Conservation (phyloP, 1,284 basidiomycete genomes). For the Ustilago shanxiensis region DNA sequence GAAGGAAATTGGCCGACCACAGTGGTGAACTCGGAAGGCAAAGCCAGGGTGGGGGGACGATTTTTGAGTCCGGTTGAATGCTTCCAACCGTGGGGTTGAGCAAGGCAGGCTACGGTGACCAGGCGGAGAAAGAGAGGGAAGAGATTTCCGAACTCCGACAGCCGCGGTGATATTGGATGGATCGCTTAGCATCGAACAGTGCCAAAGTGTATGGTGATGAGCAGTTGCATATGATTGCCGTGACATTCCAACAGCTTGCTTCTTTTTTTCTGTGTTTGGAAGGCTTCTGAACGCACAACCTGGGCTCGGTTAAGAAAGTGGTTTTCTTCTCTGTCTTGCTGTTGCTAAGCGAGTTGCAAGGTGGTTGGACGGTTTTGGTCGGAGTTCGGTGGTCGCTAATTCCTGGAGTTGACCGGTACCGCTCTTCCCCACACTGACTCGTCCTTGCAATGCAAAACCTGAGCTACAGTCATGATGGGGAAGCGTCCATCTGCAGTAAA, state of each 20-base stretch:
- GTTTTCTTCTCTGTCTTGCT: neutral
- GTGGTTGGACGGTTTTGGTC: slow-evolving; percentile 12
- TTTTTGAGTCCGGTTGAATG: neutral
- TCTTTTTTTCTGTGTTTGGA: neutral
- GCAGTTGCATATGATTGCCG: slow-evolving; percentile 7
- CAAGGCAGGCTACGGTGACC: neutral
- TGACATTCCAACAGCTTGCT: neutral
- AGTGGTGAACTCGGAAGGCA: neutral
- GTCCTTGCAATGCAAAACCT: neutral
- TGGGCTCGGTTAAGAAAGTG: slow-evolving; percentile 3
- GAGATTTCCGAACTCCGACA: slow-evolving; percentile 32
- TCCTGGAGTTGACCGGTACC: neutral
- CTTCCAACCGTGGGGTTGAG: slow-evolving; percentile 3
- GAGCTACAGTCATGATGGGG: neutral
- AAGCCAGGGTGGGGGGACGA: neutral
- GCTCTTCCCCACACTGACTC: neutral
- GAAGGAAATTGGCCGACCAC: slow-evolving; percentile 9
- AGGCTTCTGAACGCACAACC: neutral
- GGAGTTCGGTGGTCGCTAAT: slow-evolving; percentile 13
- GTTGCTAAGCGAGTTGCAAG: slow-evolving; percentile 11
- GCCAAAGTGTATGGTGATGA: slow-evolving; percentile 5
- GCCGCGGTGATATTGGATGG: slow-evolving; percentile 7
- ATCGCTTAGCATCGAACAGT: neutral
- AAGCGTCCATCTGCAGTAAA: neutral
- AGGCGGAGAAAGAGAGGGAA: neutral